Percentiles rank a stretch among this genome's conserved stretches.
Conservation (phyloP, 176 grass and related monocot species). For the Oryza meridionalis region DNA sequence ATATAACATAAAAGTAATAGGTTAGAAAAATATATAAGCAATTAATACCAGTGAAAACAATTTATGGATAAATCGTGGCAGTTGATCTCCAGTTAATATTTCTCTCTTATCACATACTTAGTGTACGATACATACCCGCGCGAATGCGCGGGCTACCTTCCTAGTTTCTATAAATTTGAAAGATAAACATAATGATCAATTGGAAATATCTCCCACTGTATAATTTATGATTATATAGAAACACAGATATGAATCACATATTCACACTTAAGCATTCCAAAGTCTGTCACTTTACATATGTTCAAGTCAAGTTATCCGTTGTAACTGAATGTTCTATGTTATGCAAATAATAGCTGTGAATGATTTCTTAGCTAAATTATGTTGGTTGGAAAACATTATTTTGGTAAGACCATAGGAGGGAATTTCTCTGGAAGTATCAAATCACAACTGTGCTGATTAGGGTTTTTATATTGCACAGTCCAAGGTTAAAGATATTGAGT, state of each 20-base stretch:
- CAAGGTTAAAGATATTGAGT: slow-evolving; percentile 95
- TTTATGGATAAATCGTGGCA: too few relatives aligned
- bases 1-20: too few relatives aligned
- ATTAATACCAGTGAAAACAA: too few relatives aligned
- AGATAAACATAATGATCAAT: background rate
- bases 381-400: background rate
- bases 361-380: slow-evolving; percentile 18
- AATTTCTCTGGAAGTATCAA: slow-evolving; percentile 7
- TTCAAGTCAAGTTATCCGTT: slow-evolving; percentile 3
- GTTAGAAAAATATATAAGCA: too few relatives aligned
- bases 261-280: background rate
- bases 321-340: slow-evolving; percentile 11
- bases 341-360: slow-evolving; percentile 6
- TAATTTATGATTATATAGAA: background rate
- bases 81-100: too few relatives aligned
- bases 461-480: slow-evolving; percentile 57
- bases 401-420: background rate
- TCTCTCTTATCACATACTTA: too few relatives aligned
- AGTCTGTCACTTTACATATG: background rate
- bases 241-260: background rate
- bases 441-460: slow-evolving; percentile 31
- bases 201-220: background rate
- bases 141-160: too few relatives aligned
- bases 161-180: background rate
- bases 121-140: too few relatives aligned